These are phyloP conservation scores for Penicillium sp. DNA, from an alignment of 2,329 filamentous ascomycete species.

Conservation along the genomic window DNA sequence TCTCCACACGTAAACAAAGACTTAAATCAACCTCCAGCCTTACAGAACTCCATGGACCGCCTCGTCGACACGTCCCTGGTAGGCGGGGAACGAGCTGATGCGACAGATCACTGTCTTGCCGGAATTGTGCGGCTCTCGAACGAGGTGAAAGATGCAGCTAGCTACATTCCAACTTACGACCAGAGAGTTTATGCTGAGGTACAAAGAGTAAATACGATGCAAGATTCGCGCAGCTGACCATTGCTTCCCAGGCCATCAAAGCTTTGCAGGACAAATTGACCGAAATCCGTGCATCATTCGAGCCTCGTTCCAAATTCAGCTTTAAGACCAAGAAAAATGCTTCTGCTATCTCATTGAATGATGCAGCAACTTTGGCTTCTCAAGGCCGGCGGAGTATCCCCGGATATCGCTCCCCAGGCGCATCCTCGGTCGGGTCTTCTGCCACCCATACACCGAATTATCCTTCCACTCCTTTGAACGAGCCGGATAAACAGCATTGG, in stretches of 20 bases:
- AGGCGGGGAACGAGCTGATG: conserved; percentile 75
- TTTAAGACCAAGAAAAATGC: conserved; percentile 67
- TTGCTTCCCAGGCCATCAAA: conserved; percentile 68
- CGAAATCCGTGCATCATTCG: conserved; percentile 64
- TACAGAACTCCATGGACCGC: conserved; percentile 73
- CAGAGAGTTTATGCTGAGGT: conserved; percentile 83
- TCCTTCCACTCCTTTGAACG: conserved; percentile 38
- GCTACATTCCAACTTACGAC: conserved; percentile 84
- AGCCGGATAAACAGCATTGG: conserved; percentile 33
- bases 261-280: conserved; percentile 75
- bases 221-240: background rate
- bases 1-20: background rate
- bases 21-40: conserved; percentile 42
- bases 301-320: conserved; percentile 77
- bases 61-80: conserved; percentile 63
- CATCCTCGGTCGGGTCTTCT: conserved; percentile 44
- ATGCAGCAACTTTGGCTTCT: conserved; percentile 56
- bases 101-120: conserved; percentile 76
- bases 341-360: conserved; percentile 56
- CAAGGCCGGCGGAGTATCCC: conserved; percentile 48
- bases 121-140: conserved; percentile 78
- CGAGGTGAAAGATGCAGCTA: conserved; percentile 79
- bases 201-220: conserved; percentile 12
- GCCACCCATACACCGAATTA: conserved; percentile 36
- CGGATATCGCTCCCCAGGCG: conserved; percentile 42